Percentiles rank a stretch among this genome's conserved stretches.
Evolutionary conservation across 129 eudicot genomes (phyloP).

Genomic region (Flaveria robusta): DNA sequence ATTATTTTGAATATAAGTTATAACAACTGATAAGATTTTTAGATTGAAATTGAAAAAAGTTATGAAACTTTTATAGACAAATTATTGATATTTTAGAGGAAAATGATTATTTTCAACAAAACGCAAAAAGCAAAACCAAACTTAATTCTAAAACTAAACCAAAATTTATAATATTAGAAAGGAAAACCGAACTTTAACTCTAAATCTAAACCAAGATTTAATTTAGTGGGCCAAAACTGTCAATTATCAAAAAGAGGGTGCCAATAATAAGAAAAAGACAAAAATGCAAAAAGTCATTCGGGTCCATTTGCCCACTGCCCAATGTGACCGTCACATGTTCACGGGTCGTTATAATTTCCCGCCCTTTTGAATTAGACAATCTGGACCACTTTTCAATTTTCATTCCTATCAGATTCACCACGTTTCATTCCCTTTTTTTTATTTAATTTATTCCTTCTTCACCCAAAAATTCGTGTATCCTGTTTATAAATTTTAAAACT

Average conservation of each 20-base stretch:
- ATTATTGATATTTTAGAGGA: no score
- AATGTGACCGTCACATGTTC: conserved; percentile 25
- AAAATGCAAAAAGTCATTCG: neutral
- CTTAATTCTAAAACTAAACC: no score
- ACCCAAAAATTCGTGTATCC: neutral
- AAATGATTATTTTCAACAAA: no score
- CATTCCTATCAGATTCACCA: neutral
- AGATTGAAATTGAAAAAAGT: no score
- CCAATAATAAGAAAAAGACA: neutral
- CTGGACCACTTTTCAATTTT: conserved; percentile 14
- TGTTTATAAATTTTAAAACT: neutral
- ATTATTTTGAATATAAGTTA: no score
- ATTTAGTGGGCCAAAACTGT: neutral
- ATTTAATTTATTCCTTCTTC: neutral
- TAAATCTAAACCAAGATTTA: neutral
- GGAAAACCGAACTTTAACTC: no score
- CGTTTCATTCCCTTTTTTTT: neutral
- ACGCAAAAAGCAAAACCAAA: no score
- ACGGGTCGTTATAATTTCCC: conserved; percentile 26
- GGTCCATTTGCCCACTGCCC: conserved; percentile 28
- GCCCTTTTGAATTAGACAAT: neutral
- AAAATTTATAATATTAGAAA: no score
- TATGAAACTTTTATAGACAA: no score
- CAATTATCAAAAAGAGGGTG: neutral
- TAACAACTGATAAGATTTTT: no score